Conservation (phyloP, 148 eudicot species). For the Amaranthus hypochondriacus region DNA sequence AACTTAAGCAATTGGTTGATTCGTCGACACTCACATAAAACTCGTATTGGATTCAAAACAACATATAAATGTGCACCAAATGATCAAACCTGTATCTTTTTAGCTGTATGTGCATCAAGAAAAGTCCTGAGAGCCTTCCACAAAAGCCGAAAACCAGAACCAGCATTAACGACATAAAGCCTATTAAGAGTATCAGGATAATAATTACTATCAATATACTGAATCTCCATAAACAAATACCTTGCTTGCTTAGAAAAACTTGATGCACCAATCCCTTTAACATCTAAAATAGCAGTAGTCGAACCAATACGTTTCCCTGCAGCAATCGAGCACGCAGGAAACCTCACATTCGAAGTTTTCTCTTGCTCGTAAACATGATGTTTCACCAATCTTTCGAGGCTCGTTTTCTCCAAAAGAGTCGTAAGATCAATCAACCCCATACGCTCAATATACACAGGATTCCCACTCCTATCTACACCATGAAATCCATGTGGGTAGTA, state of each 20-base stretch:
- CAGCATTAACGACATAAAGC: slow-evolving; percentile 56
- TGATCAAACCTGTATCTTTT: slow-evolving; percentile 42
- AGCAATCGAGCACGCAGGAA: slow-evolving; percentile 49
- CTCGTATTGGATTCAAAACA: no score
- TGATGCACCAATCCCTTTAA: slow-evolving; percentile 44
- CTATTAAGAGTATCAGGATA: slow-evolving; percentile 64
- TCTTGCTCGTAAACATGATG: slow-evolving; percentile 59
- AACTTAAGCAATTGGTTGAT: no score
- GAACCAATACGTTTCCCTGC: slow-evolving; percentile 50
- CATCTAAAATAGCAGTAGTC: slow-evolving; percentile 49
- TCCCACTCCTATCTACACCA: slow-evolving; percentile 56
- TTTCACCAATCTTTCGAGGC: slow-evolving; percentile 50
- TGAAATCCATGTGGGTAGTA: slow-evolving; percentile 66
- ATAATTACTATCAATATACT: slow-evolving; percentile 56
- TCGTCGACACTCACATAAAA: no score
- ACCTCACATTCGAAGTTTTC: slow-evolving; percentile 47
- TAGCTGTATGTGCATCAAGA: slow-evolving; percentile 49
- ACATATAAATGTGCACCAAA: no score
- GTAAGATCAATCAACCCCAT: slow-evolving; percentile 46
- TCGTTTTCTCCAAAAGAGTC: slow-evolving; percentile 37
- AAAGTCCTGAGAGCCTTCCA: slow-evolving; percentile 53
- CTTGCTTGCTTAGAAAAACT: slow-evolving; percentile 61
- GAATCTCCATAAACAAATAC: slow-evolving; percentile 47
- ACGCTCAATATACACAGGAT: slow-evolving; percentile 60
- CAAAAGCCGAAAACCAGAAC: slow-evolving; percentile 45